A percentile compares a stretch with the other conserved stretches of the same genome.
Evolutionary conservation across 2,329 filamentous ascomycete species (phyloP).

Genomic region (Ciborinia camelliae): DNA sequence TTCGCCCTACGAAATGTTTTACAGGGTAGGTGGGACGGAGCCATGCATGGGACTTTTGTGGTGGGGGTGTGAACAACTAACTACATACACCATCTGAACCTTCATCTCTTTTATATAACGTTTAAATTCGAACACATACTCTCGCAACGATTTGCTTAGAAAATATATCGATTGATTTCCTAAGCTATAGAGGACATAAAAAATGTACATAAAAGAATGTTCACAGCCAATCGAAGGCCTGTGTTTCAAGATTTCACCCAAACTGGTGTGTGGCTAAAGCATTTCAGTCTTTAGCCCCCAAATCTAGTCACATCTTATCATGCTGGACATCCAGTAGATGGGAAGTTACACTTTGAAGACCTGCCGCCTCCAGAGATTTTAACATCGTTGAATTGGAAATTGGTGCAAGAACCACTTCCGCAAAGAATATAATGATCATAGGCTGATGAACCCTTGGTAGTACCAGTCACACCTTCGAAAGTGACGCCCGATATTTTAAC

Average conservation of each 20-base stretch:
- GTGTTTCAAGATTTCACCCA: background rate
- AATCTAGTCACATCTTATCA: background rate
- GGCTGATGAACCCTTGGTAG: conserved; percentile 38
- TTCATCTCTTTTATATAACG: background rate
- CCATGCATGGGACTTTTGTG: background rate
- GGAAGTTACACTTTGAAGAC: background rate
- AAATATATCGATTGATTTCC: background rate
- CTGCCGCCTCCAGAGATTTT: background rate
- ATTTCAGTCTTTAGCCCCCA: too few relatives aligned
- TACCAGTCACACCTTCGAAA: conserved; percentile 44
- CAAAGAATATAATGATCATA: conserved; percentile 52
- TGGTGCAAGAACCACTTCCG: conserved; percentile 47
- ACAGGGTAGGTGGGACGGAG: background rate
- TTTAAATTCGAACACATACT: background rate
- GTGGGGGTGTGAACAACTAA: too few relatives aligned
- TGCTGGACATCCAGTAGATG: conserved; percentile 8
- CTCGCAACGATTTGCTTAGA: background rate
- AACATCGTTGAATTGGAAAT: conserved; percentile 11
- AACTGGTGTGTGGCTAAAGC: too few relatives aligned
- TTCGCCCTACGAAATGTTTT: background rate
- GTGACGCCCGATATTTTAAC: conserved; percentile 51
- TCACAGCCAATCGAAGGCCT: background rate
- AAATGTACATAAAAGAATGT: background rate
- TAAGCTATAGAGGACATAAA: background rate
- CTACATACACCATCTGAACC: background rate